A percentile compares a stretch with the other conserved stretches of the same genome.
Evolutionary conservation across 2,329 filamentous ascomycete genomes (phyloP).

Genomic region (Rugonectria rugulosa): DNA sequence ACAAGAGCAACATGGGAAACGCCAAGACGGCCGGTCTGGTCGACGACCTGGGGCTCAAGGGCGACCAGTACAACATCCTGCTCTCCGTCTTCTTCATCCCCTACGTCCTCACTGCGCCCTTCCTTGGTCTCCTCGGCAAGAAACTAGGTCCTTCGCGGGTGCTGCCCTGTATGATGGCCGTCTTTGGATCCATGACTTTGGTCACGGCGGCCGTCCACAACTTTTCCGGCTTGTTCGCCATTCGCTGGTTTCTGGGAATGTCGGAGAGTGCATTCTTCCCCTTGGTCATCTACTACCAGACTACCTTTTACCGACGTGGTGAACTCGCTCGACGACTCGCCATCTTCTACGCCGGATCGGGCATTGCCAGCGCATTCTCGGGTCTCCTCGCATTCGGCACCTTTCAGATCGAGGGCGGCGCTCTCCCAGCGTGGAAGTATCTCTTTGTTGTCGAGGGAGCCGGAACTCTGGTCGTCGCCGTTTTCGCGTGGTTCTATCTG

Average conservation of each 20-base stretch:
- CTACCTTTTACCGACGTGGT: slow-evolving; percentile 59
- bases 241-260: slow-evolving; percentile 62
- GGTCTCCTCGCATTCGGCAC: slow-evolving; percentile 57
- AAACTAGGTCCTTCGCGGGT: slow-evolving; percentile 72
- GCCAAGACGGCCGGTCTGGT: slow-evolving; percentile 16
- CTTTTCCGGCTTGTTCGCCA: slow-evolving; percentile 58
- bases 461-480: slow-evolving; percentile 66
- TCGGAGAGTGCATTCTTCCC: slow-evolving; percentile 64
- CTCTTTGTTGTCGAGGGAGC: slow-evolving; percentile 63
- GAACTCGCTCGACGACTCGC: slow-evolving; percentile 58
- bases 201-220: slow-evolving; percentile 59
- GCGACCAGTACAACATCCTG: slow-evolving; percentile 21
- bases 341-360: slow-evolving; percentile 78
- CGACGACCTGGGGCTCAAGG: slow-evolving; percentile 11
- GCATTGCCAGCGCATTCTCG: slow-evolving; percentile 70
- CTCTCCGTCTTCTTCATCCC: slow-evolving; percentile 70
- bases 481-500: slow-evolving; percentile 74
- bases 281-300: slow-evolving; percentile 58
- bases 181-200: slow-evolving; percentile 73
- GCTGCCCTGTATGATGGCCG: slow-evolving; percentile 75
- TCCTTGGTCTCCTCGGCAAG: slow-evolving; percentile 69
- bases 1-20: slow-evolving; percentile 24
- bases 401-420: slow-evolving; percentile 53
- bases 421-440: slow-evolving; percentile 54
- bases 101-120: slow-evolving; percentile 74